A percentile compares a stretch with the other conserved stretches of the same genome.
These are phyloP conservation scores for Paramecium tetraurelia DNA, from an alignment of 73 alveolate genomes.

Conservation along the genomic window DNA sequence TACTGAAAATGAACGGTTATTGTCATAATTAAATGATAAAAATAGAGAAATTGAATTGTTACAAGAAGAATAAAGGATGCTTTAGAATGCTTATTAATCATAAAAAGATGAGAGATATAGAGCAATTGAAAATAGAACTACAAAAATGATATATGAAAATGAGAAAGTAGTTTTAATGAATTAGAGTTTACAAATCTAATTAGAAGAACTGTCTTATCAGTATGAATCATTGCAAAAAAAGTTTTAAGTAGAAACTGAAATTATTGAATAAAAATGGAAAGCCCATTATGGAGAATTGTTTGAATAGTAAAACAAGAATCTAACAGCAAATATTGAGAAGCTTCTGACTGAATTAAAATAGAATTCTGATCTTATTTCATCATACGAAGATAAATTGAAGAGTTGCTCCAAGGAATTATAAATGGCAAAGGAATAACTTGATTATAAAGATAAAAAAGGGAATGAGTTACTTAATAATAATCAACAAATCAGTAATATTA, in stretches of 20 bases:
- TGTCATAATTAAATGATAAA: not conserved
- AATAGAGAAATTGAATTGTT: conserved; percentile 8
- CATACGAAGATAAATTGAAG: conserved; percentile 15
- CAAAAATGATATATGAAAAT: conserved; percentile 45
- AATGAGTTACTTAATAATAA: not conserved
- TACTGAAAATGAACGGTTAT: conserved; percentile 27
- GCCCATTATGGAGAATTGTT: not conserved
- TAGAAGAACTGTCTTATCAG: conserved; percentile 4
- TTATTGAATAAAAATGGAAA: conserved; percentile 17
- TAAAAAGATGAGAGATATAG: conserved; percentile 6
- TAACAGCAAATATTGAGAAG: not conserved
- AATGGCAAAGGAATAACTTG: not conserved
- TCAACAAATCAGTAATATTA: not conserved
- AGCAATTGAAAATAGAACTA: not conserved
- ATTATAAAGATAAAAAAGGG: not conserved
- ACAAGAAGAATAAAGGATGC: not conserved
- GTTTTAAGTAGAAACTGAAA: not conserved
- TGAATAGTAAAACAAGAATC: not conserved
- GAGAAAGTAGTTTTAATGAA: conserved; percentile 31
- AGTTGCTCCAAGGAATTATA: not conserved
- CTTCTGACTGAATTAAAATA: not conserved
- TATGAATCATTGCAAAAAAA: conserved; percentile 2
- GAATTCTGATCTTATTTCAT: not conserved
- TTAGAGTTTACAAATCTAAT: not conserved
- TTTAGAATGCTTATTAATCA: not conserved